Evolutionary conservation across 1,284 basidiomycete species (phyloP).

Genomic region (Ustilago vetiveriae): DNA sequence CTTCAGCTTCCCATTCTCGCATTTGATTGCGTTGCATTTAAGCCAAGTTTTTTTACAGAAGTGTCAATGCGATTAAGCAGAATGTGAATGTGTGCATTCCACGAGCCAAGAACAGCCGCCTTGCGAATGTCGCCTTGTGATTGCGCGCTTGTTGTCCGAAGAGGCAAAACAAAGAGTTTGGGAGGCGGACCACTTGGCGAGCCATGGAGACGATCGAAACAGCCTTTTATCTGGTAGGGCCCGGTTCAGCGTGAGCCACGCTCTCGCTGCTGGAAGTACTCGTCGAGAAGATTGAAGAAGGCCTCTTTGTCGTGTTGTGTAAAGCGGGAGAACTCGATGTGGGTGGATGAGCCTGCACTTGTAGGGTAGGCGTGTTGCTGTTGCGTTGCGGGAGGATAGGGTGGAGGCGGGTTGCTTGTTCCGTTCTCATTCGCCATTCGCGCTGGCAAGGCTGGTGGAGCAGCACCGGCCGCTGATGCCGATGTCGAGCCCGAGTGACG

Average conservation of each 20-base stretch:
- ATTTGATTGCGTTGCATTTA: too few species aligned
- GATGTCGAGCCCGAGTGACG: slow-evolving; percentile 10
- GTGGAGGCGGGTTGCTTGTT: slow-evolving; percentile 46
- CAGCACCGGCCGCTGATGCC: not conserved
- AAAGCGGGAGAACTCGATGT: slow-evolving; percentile 57
- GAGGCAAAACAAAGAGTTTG: too few species aligned
- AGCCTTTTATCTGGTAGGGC: too few species aligned
- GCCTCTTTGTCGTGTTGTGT: slow-evolving; percentile 53
- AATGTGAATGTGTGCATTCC: too few species aligned
- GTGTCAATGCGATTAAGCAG: too few species aligned
- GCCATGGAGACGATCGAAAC: too few species aligned
- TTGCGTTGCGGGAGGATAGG: slow-evolving; percentile 32
- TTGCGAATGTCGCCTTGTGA: too few species aligned
- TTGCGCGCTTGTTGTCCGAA: too few species aligned
- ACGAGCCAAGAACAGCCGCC: too few species aligned
- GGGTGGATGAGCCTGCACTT: slow-evolving; percentile 6
- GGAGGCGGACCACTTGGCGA: too few species aligned
- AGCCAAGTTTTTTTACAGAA: too few species aligned
- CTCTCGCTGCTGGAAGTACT: slow-evolving; percentile 45
- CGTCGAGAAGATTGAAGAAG: slow-evolving; percentile 58
- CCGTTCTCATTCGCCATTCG: slow-evolving; percentile 57
- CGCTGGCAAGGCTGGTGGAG: slow-evolving; percentile 37
- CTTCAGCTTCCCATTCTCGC: not conserved
- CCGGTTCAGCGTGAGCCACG: slow-evolving; percentile 21
- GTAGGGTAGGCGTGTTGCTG: slow-evolving; percentile 23